Evolutionary conservation across 257 asterid genomes (phyloP).

Genomic region (Verbascum thapsus): DNA sequence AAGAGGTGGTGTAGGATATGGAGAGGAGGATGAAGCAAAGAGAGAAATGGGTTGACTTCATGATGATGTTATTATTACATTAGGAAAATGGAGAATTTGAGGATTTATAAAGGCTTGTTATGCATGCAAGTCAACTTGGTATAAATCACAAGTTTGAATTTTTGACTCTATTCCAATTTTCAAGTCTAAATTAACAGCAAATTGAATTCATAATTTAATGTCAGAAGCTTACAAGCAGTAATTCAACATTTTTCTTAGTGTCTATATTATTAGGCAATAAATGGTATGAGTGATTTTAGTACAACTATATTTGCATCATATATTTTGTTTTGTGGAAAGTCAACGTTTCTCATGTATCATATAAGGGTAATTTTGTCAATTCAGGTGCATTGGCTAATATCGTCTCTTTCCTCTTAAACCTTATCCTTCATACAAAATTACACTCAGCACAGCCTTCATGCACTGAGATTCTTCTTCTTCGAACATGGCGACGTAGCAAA

Average conservation of each 20-base stretch:
- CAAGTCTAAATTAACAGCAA: conserved; percentile 9
- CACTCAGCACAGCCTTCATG: background rate
- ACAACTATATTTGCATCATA: too few species aligned
- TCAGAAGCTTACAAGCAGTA: too few species aligned
- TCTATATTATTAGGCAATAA: too few species aligned
- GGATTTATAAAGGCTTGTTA: conserved; percentile 1
- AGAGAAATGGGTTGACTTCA: conserved; percentile 26
- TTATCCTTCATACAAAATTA: too few species aligned
- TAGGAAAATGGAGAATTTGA: background rate
- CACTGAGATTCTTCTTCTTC: conserved; percentile 9
- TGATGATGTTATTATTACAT: conserved; percentile 18
- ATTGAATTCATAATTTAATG: background rate
- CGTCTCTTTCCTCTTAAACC: conserved; percentile 15
- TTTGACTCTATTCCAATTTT: background rate
- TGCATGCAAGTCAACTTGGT: background rate
- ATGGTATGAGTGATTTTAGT: too few species aligned
- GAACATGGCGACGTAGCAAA: background rate
- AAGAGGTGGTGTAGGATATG: conserved; percentile 2
- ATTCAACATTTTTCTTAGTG: too few species aligned
- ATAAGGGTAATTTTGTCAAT: conserved; percentile 25
- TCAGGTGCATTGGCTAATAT: background rate
- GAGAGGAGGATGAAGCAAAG: conserved; percentile 29
- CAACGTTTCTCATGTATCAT: too few species aligned
- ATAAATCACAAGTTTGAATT: background rate
- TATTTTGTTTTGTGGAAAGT: too few species aligned